A percentile compares a stretch with the other conserved stretches of the same genome.
Conservation (phyloP, 371 early-diverging fungal species). For the Apophysomyces trapeziformis region DNA sequence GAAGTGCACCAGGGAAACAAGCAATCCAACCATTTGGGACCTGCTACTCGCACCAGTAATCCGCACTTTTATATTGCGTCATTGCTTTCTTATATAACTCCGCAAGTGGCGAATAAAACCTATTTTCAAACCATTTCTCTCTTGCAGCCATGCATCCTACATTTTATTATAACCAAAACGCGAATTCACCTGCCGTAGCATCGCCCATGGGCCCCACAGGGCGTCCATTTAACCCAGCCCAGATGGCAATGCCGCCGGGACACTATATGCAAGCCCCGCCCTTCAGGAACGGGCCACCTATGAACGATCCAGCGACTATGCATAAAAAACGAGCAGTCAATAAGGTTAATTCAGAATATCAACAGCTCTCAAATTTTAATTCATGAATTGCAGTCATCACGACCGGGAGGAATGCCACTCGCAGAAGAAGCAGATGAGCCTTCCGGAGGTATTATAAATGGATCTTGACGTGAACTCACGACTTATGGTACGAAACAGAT, state of each 20-base stretch:
- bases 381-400: background rate
- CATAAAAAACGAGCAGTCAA: slow-evolving; percentile 20
- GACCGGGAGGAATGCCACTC: slow-evolving; percentile 5
- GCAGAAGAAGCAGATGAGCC: slow-evolving; percentile 27
- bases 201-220: slow-evolving; percentile 15
- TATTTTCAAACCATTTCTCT: too few relatives aligned
- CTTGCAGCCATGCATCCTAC: slow-evolving; percentile 28
- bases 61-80: too few relatives aligned
- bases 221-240: slow-evolving; percentile 22
- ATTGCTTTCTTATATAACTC: too few relatives aligned
- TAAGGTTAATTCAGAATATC: slow-evolving; percentile 9
- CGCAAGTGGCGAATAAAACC: too few relatives aligned
- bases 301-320: slow-evolving; percentile 25
- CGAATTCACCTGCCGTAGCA: slow-evolving; percentile 9
- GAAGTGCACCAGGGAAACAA: too few relatives aligned
- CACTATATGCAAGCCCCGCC: slow-evolving; percentile 27
- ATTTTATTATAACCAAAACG: slow-evolving; percentile 38
- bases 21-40: too few relatives aligned
- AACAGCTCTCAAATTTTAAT: background rate
- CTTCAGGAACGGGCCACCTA: slow-evolving; percentile 21
- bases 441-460: slow-evolving; percentile 24
- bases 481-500: slow-evolving; percentile 41
- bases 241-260: slow-evolving; percentile 18
- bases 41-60: too few relatives aligned
- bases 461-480: background rate